Evolutionary conservation across 2,329 filamentous ascomycete species (phyloP).

Genomic region (Cladobotryum mycophilum): DNA sequence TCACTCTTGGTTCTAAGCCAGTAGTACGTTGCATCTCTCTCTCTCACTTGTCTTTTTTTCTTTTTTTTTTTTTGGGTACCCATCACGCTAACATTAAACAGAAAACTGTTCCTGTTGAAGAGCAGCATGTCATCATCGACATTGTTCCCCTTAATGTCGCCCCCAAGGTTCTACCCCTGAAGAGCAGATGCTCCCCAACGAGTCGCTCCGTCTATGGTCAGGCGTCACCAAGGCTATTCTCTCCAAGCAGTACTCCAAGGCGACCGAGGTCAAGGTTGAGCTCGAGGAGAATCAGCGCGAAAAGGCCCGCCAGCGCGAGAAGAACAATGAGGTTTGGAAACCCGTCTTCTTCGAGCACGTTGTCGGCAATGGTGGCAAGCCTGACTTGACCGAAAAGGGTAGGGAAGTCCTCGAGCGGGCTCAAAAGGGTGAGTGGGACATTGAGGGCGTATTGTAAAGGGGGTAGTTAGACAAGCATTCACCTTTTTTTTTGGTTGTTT

Average conservation of each 20-base stretch:
- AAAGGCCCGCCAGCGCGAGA: conserved; percentile 74
- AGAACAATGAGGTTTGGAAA: conserved; percentile 62
- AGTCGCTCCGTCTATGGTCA: conserved; percentile 83
- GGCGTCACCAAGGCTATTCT: conserved; percentile 81
- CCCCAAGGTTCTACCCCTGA: conserved; percentile 73
- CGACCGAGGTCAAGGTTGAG: conserved; percentile 82
- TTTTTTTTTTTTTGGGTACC: too few species aligned
- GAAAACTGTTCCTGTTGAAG: conserved; percentile 44
- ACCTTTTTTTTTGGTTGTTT: not conserved
- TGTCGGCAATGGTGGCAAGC: conserved; percentile 49
- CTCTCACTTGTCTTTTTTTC: not conserved
- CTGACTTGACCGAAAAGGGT: conserved; percentile 50
- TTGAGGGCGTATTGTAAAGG: conserved; percentile 38
- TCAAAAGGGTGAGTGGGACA: conserved; percentile 47
- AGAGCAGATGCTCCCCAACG: conserved; percentile 77
- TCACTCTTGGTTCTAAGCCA: conserved; percentile 53
- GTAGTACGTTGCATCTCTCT: conserved; percentile 45
- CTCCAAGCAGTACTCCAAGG: conserved; percentile 74
- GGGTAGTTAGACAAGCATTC: not conserved
- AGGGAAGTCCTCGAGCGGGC: conserved; percentile 44
- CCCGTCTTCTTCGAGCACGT: conserved; percentile 79
- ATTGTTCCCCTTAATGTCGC: conserved; percentile 75
- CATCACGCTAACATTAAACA: conserved; percentile 8
- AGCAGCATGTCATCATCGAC: conserved; percentile 75
- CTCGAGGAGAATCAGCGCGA: conserved; percentile 85